phyloP scores from a whole-genome alignment of 805 yeast genomes.

The Cyberlindnera lachancei region DNA sequence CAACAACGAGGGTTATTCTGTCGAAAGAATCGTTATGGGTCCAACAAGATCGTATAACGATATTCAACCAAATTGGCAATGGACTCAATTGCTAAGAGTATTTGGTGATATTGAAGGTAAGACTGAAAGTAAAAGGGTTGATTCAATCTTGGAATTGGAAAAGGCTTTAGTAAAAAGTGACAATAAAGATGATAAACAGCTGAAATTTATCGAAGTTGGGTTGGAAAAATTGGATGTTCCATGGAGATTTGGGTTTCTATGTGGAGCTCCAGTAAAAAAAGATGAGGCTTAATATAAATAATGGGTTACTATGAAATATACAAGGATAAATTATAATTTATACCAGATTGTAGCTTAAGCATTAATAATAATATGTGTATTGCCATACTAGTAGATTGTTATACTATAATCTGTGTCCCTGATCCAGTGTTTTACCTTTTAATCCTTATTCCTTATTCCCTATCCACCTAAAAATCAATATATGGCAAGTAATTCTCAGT shows the following conservation, averaged over 20 bases:
- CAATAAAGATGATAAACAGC: slow-evolving; percentile 28
- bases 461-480: no score
- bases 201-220: slow-evolving; percentile 49
- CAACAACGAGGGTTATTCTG: slow-evolving; percentile 62
- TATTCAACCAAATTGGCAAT: slow-evolving; percentile 52
- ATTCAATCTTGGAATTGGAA: slow-evolving; percentile 29
- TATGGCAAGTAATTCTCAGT: no score
- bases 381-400: no score
- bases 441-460: no score
- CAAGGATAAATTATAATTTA: no score
- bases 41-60: slow-evolving; percentile 49
- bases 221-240: slow-evolving; percentile 59
- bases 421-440: no score
- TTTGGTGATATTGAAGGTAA: slow-evolving; percentile 45
- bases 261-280: not conserved
- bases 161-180: slow-evolving; percentile 15
- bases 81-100: slow-evolving; percentile 34
- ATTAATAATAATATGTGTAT: no score
- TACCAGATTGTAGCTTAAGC: no score
- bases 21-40: slow-evolving; percentile 56
- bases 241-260: slow-evolving; percentile 17
- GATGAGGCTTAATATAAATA: no score
- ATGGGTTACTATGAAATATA: no score
- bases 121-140: slow-evolving; percentile 30
- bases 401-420: no score